Evolutionary conservation across 805 yeast genomes (phyloP), one percentile per base, ranked within the genome.

Genomic region (Saccharomyces cerevisiae): DNA sequence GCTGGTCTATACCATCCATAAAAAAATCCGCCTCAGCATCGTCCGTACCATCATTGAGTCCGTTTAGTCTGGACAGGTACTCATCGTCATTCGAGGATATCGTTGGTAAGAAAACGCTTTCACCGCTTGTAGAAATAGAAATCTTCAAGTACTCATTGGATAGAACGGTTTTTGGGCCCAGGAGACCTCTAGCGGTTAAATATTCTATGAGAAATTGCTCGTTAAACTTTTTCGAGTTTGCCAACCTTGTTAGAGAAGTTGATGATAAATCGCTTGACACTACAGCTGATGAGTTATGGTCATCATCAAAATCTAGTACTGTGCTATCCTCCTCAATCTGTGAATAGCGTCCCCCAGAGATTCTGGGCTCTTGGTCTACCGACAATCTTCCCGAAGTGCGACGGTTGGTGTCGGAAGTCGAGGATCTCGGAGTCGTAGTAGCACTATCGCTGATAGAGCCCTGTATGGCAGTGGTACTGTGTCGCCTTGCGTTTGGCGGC

Each of bases 31-130:
- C 36, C 27, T 53, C 51, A 27, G 41, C 49, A 8, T 48, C 54
- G 24, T 50, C 52, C 1, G 57, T 58, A 11, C 52, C 51, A 27
- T 55, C 56, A 14, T 36, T 53, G 31, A 65, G 29, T 2, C 65
- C 70, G 53, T 65, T 64, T 31, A 67, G 51, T 26, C 67, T 58
- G 5, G 61, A 57, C 31, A 69, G 51, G 53, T 70, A 70, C 53
- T 70, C 73, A 41, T 70, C 74, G 36, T 68, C 71, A 31, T 57
- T 61, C 2, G 68, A 58, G 2, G 71, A 64, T 11, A 68, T 47
- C 3, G 73, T 70, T 3, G 73, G 73, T 28, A 73, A 53, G 51
- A 72, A 73, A 6, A 73, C 61, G 46, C 63, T 62, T 22, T 72
- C 74, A 10, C 75, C 74, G 3, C 67, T 63, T 0, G 75, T 64